A percentile compares a stretch with the other conserved stretches of the same genome.
Evolutionary conservation across 2,329 filamentous ascomycete species (phyloP).

Genomic region (Fusarium guadeloupense): DNA sequence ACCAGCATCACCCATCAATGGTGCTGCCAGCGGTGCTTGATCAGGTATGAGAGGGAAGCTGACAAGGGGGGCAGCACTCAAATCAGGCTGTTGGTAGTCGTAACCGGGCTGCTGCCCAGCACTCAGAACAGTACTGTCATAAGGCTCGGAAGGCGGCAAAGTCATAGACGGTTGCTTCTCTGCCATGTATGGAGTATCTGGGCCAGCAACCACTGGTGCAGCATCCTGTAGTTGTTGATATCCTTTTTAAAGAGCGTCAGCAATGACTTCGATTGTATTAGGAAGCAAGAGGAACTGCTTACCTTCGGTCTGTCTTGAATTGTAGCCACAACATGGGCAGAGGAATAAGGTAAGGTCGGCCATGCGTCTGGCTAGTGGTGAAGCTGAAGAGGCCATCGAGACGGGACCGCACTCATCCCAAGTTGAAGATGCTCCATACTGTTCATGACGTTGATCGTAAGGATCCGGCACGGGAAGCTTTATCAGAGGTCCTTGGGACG

Average conservation of each 20-base stretch:
- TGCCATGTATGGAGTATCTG: slow-evolving; percentile 47
- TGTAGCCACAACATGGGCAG: slow-evolving; percentile 48
- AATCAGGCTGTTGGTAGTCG: slow-evolving; percentile 27
- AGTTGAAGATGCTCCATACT: slow-evolving; percentile 30
- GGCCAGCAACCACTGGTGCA: slow-evolving; percentile 41
- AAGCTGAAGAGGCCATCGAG: slow-evolving; percentile 37
- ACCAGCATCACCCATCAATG: slow-evolving; percentile 21
- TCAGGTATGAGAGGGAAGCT: slow-evolving; percentile 36
- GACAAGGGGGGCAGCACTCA: slow-evolving; percentile 34
- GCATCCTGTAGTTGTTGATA: slow-evolving; percentile 47
- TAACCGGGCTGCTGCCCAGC: slow-evolving; percentile 25
- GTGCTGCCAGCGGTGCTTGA: slow-evolving; percentile 26
- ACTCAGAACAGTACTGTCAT: slow-evolving; percentile 20
- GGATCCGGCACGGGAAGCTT: slow-evolving; percentile 42
- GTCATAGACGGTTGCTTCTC: slow-evolving; percentile 43
- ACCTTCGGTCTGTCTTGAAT: slow-evolving; percentile 46
- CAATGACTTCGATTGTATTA: not conserved
- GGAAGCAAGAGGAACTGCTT: slow-evolving; percentile 20
- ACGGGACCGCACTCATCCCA: slow-evolving; percentile 39
- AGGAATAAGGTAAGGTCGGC: slow-evolving; percentile 42
- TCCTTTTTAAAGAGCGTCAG: slow-evolving; percentile 41
- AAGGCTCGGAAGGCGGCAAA: slow-evolving; percentile 31
- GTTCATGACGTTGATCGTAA: slow-evolving; percentile 36
- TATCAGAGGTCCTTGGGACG: slow-evolving; percentile 45
- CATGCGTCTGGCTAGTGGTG: slow-evolving; percentile 44